A percentile compares a stretch with the other conserved stretches of the same genome.
phyloP scores from a whole-genome alignment of 169 alveolate genomes.

The Cryptosporidium ubiquitum region DNA sequence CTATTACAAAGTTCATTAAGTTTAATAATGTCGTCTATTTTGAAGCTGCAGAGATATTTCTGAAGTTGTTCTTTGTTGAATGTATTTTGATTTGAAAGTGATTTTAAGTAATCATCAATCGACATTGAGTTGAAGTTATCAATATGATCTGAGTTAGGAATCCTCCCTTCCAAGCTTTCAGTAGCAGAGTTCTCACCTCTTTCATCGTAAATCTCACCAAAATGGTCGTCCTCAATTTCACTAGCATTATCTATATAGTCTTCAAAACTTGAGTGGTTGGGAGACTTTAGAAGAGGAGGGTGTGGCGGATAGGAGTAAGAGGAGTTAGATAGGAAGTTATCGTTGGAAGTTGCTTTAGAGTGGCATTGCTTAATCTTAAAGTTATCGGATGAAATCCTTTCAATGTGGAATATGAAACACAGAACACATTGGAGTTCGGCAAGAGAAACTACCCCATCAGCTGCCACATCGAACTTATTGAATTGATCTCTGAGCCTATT shows the following conservation, averaged over 20 bases:
- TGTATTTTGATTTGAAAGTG: not conserved
- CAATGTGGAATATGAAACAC: constrained; percentile 59
- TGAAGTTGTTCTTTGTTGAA: not conserved
- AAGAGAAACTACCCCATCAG: constrained; percentile 69
- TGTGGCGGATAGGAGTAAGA: not conserved
- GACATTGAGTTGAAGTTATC: not conserved
- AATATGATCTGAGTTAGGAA: not conserved
- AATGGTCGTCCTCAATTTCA: constrained; percentile 33
- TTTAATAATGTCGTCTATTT: constrained; percentile 13
- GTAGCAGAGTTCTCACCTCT: not conserved
- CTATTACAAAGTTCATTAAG: constrained; percentile 54
- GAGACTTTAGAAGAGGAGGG: not conserved
- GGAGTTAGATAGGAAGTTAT: not conserved
- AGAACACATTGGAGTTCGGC: constrained; percentile 71
- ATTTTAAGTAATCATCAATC: not conserved
- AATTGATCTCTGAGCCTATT: constrained; percentile 38
- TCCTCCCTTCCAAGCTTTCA: not conserved
- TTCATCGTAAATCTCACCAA: not conserved
- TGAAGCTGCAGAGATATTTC: constrained; percentile 22
- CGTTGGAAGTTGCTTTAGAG: not conserved
- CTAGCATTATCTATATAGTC: constrained; percentile 42
- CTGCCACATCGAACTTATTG: constrained; percentile 56
- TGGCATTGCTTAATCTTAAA: not conserved
- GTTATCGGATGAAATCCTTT: constrained; percentile 3
- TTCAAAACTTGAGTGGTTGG: not conserved